phyloP scores from a whole-genome alignment of 352 stramenopile genomes.

The Phytophthora pini region DNA sequence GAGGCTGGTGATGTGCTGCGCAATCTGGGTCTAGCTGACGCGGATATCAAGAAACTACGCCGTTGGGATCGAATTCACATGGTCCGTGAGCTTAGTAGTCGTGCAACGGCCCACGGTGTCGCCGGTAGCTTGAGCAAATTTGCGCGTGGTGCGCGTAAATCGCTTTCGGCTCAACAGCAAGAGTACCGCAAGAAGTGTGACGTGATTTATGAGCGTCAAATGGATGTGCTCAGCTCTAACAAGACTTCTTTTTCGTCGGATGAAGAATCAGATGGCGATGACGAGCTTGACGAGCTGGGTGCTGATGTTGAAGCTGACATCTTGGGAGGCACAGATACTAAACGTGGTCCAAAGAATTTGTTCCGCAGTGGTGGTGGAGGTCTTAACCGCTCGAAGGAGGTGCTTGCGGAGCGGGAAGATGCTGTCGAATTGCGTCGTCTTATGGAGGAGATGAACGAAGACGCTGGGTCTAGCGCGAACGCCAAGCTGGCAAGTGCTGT shows the following conservation, averaged over 20 bases:
- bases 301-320: constrained; percentile 84
- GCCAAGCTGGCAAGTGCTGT: constrained; percentile 42
- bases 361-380: constrained; percentile 79
- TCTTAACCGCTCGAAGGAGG: constrained; percentile 79
- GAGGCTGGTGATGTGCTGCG: constrained; percentile 80
- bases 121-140: constrained; percentile 84
- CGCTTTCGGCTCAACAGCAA: constrained; percentile 82
- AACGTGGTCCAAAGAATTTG: constrained; percentile 75
- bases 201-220: constrained; percentile 85
- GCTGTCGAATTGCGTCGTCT: constrained; percentile 77
- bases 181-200: constrained; percentile 88
- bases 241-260: constrained; percentile 76
- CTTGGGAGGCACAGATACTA: constrained; percentile 66
- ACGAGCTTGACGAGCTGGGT: constrained; percentile 73
- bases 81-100: constrained; percentile 80
- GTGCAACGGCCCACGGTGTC: constrained; percentile 72
- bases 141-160: constrained; percentile 79
- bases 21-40: constrained; percentile 78
- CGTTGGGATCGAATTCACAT: constrained; percentile 88
- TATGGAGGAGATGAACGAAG: constrained; percentile 87
- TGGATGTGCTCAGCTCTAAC: constrained; percentile 74
- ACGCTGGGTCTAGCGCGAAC: constrained; percentile 39
- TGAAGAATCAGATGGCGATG: constrained; percentile 76
- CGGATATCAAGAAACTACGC: constrained; percentile 83
- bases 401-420: constrained; percentile 78